Evolutionary conservation across 169 alveolate species (phyloP).

Genomic region (Nephromyces sp.): DNA sequence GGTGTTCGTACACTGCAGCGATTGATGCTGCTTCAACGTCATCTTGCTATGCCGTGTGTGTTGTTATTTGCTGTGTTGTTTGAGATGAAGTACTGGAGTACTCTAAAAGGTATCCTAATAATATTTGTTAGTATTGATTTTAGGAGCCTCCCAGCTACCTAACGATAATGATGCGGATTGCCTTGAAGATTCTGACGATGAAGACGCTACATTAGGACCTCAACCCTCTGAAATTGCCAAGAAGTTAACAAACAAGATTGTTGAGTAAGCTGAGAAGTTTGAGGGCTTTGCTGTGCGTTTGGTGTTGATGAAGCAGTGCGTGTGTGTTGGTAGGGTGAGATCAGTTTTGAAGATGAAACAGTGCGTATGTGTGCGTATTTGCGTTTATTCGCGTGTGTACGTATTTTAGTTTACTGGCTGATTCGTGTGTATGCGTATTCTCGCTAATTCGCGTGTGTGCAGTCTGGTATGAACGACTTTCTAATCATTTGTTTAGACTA

Average conservation of each 20-base stretch:
- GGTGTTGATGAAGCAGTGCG: neutral
- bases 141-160: no score
- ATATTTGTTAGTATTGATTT: no score
- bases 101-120: no score
- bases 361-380: neutral
- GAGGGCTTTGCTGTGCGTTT: neutral
- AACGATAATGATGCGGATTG: no score
- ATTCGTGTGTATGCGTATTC: neutral
- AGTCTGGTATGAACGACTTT: no score
- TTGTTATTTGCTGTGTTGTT: no score
- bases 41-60: no score
- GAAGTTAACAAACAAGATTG: neutral
- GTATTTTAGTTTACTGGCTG: neutral
- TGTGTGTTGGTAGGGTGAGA: neutral
- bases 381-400: neutral
- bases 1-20: no score
- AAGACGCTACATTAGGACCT: constrained; percentile 10
- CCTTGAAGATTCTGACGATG: no score
- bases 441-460: neutral
- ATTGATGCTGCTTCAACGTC: no score
- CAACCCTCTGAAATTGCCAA: neutral
- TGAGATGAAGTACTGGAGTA: no score
- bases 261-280: constrained; percentile 1
- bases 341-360: neutral
- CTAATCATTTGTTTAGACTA: no score